Conservation (phyloP, 2,329 filamentous ascomycete genomes). For the Madurella mycetomatis region DNA sequence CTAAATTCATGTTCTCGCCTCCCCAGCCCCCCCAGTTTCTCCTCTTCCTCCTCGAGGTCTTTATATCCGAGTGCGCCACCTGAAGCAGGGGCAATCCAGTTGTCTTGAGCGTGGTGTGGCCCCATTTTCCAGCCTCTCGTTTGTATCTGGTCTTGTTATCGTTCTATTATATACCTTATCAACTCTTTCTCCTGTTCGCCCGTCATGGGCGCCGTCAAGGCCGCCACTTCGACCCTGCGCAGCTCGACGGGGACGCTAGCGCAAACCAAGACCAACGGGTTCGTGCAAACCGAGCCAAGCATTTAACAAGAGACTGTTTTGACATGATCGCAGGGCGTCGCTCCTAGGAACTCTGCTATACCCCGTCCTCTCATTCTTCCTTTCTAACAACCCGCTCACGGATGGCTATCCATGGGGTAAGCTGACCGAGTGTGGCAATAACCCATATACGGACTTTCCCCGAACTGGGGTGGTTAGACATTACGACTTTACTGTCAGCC, state of each 20-base stretch:
- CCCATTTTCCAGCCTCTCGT: constrained; percentile 14
- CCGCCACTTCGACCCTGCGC: constrained; percentile 19
- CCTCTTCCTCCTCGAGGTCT: background rate
- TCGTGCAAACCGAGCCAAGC: background rate
- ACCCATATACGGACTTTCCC: constrained; percentile 47
- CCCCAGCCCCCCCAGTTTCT: background rate
- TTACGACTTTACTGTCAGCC: constrained; percentile 51
- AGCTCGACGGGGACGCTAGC: constrained; percentile 24
- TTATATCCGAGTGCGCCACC: constrained; percentile 16
- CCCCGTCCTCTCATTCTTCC: constrained; percentile 38
- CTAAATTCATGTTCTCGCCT: background rate
- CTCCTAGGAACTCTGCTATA: constrained; percentile 38
- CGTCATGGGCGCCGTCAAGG: constrained; percentile 25
- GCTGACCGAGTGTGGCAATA: constrained; percentile 38
- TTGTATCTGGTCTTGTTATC: background rate
- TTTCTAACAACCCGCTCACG: constrained; percentile 46
- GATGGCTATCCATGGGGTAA: constrained; percentile 51
- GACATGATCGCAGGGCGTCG: constrained; percentile 33
- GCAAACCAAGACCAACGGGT: constrained; percentile 40
- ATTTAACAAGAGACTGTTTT: background rate
- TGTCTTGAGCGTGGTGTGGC: constrained; percentile 1
- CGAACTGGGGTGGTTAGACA: constrained; percentile 51
- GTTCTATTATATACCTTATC: constrained; percentile 1
- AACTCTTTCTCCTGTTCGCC: constrained; percentile 8
- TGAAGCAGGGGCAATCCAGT: constrained; percentile 1